Conservation (phyloP, 2,329 filamentous ascomycete species). For the Coleophoma cylindrospora region DNA sequence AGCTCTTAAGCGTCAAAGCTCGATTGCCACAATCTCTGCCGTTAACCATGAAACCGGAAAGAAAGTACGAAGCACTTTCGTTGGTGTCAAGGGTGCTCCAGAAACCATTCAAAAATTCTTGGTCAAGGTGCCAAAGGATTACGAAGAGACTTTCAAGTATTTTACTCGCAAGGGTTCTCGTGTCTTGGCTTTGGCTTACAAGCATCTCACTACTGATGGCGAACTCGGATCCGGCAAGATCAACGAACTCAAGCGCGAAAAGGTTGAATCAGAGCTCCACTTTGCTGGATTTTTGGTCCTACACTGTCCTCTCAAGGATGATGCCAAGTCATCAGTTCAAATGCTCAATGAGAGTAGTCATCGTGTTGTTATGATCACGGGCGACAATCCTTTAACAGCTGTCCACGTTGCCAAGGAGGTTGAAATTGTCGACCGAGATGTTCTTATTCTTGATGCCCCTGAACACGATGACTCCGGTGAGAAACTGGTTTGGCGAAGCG, state of each 20-base stretch:
- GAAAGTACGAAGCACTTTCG: constrained; percentile 81
- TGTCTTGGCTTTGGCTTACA: constrained; percentile 90
- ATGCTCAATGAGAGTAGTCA: constrained; percentile 99
- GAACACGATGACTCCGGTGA: constrained; percentile 80
- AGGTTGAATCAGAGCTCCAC: constrained; percentile 75
- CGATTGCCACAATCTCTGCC: constrained; percentile 76
- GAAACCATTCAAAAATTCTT: constrained; percentile 97
- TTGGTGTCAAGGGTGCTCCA: constrained; percentile 92
- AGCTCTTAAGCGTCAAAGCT: constrained; percentile 91
- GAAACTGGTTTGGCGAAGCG: constrained; percentile 87
- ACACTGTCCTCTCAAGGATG: constrained; percentile 93
- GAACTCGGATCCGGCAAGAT: constrained; percentile 82
- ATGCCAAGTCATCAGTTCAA: constrained; percentile 86
- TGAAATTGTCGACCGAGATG: constrained; percentile 94
- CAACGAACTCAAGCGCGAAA: constrained; percentile 90
- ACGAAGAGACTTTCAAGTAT: constrained; percentile 98
- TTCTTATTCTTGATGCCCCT: constrained; percentile 89
- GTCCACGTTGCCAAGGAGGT: constrained; percentile 94
- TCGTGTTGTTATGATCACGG: constrained; percentile 98
- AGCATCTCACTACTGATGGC: constrained; percentile 75
- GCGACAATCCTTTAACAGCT: constrained; percentile 94
- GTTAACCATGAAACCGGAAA: constrained; percentile 68
- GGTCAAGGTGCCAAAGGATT: constrained; percentile 73
- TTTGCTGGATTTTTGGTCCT: constrained; percentile 96
- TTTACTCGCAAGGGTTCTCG: constrained; percentile 94